Evolutionary conservation across 2,329 filamentous ascomycete species (phyloP).

Genomic region (Colletotrichum filicis): DNA sequence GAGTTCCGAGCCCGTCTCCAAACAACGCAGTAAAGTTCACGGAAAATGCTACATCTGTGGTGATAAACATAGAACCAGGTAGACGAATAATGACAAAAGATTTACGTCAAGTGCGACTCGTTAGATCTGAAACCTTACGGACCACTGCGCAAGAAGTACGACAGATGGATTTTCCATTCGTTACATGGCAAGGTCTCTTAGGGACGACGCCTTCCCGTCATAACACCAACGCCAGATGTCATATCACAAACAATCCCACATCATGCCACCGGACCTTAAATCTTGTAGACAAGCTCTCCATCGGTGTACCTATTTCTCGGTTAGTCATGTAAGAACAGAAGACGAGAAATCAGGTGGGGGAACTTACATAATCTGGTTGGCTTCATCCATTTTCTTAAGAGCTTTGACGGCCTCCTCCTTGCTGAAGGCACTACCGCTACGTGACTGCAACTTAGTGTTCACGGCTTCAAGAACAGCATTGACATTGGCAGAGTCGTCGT

Average conservation of each 20-base stretch:
- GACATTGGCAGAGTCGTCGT: constrained; percentile 84
- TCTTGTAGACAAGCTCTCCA: constrained; percentile 77
- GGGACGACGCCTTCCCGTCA: neutral
- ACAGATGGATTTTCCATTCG: neutral
- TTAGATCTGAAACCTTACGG: neutral
- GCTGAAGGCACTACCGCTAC: constrained; percentile 70
- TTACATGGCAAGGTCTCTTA: neutral
- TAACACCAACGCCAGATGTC: constrained; percentile 6
- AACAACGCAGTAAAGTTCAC: neutral
- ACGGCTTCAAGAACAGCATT: constrained; percentile 81
- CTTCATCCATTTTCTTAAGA: constrained; percentile 81
- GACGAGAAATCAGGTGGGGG: neutral
- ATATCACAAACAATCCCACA: neutral
- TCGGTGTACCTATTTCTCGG: constrained; percentile 60
- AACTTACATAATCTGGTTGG: constrained; percentile 93
- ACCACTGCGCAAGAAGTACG: neutral
- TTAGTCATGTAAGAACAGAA: constrained; percentile 4
- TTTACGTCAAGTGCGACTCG: neutral
- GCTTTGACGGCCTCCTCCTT: constrained; percentile 80
- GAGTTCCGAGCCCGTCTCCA: constrained; percentile 58
- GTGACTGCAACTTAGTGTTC: constrained; percentile 73
- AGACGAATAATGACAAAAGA: neutral
- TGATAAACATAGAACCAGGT: neutral
- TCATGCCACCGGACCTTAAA: constrained; percentile 53
- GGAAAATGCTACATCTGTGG: neutral